These are phyloP conservation scores for Quercus cerris DNA, from an alignment of 306 rosid species.

Conservation along the genomic window DNA sequence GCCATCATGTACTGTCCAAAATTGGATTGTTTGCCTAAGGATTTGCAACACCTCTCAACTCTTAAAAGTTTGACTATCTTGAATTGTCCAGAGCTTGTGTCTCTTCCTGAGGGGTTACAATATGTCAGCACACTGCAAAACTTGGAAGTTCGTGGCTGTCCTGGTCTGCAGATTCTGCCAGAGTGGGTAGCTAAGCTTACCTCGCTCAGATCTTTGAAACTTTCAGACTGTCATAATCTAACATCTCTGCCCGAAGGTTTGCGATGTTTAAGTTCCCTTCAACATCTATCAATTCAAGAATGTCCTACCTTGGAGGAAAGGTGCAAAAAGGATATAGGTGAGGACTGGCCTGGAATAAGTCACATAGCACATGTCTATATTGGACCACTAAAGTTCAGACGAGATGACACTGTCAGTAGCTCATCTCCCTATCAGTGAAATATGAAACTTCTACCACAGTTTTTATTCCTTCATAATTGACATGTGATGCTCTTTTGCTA, in stretches of 20 bases:
- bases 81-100: conserved; percentile 4
- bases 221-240: conserved; percentile 18
- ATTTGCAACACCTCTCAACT: neutral
- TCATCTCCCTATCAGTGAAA: neutral
- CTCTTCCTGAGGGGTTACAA: conserved; percentile 19
- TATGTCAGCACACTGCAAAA: conserved; percentile 12
- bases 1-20: conserved; percentile 26
- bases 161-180: conserved; percentile 1
- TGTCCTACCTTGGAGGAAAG: conserved; percentile 22
- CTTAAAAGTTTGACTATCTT: conserved; percentile 26
- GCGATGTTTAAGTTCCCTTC: conserved; percentile 4
- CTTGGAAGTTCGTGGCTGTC: conserved; percentile 25
- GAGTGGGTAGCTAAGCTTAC: conserved; percentile 15
- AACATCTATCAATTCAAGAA: conserved; percentile 25
- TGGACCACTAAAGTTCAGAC: conserved; percentile 9
- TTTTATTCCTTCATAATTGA: too few relatives aligned
- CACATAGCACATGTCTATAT: conserved; percentile 18
- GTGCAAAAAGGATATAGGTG: conserved; percentile 3
- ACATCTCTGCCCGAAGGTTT: conserved; percentile 19
- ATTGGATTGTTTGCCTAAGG: conserved; percentile 3
- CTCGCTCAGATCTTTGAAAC: conserved; percentile 18
- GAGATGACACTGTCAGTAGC: neutral
- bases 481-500: too few relatives aligned
- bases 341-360: conserved; percentile 15
- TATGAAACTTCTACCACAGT: neutral